Conservation (phyloP, 106 monocot species). For the Platanthera guangdongensis region DNA sequence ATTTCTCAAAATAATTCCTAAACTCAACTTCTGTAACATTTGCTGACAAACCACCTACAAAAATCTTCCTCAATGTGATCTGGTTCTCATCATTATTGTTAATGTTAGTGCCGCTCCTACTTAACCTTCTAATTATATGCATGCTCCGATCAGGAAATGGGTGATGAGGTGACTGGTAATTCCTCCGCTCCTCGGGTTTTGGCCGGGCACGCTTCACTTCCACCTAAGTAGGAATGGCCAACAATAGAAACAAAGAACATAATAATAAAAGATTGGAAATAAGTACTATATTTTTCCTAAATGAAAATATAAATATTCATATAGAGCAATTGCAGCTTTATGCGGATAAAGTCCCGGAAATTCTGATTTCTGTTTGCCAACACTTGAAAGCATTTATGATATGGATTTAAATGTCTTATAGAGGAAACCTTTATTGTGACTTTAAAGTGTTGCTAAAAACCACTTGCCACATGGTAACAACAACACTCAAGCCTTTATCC, state of each 20-base stretch:
- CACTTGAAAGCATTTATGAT: neutral
- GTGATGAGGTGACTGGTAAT: constrained; percentile 10
- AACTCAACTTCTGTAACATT: constrained; percentile 42
- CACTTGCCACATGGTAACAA: too few species aligned
- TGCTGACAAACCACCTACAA: constrained; percentile 68
- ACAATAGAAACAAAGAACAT: constrained; percentile 1
- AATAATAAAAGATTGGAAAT: constrained; percentile 4
- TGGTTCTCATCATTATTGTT: constrained; percentile 2
- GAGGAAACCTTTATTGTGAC: neutral
- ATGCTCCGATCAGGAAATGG: constrained; percentile 10
- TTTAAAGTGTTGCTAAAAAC: too few species aligned
- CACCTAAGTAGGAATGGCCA: constrained; percentile 22
- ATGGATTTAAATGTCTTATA: neutral
- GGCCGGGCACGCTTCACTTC: constrained; percentile 55
- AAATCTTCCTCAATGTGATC: constrained; percentile 49
- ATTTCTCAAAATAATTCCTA: constrained; percentile 49
- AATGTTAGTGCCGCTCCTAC: constrained; percentile 12
- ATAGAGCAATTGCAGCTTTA: neutral
- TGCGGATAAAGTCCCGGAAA: neutral
- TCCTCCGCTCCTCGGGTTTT: constrained; percentile 18
- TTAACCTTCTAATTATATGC: constrained; percentile 9
- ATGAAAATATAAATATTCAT: neutral
- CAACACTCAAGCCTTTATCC: too few species aligned
- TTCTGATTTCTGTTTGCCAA: neutral
- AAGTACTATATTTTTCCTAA: too few species aligned